Conservation (phyloP, 2,329 filamentous ascomycete genomes). For the Leptographium lundbergii region DNA sequence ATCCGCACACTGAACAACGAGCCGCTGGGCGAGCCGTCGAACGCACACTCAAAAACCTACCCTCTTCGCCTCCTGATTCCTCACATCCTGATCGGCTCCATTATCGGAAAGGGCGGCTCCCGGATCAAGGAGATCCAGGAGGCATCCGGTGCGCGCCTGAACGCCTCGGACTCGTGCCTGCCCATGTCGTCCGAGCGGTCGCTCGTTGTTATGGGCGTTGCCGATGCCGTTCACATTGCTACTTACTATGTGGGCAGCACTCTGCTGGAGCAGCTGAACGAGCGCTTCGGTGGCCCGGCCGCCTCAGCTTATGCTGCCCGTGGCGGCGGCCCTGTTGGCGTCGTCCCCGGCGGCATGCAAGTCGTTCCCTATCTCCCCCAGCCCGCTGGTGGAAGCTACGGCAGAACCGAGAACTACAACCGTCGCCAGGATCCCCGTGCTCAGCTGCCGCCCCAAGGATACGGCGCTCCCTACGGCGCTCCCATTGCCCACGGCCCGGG, state of each 20-base stretch:
- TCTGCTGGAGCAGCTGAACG: constrained; percentile 92
- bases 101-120: constrained; percentile 93
- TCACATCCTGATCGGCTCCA: constrained; percentile 94
- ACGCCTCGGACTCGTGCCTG: constrained; percentile 89
- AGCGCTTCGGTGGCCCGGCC: constrained; percentile 88
- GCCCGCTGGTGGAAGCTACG: constrained; percentile 83
- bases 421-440: constrained; percentile 63
- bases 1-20: constrained; percentile 98
- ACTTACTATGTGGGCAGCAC: constrained; percentile 98
- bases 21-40: constrained; percentile 75
- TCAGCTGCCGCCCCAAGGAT: constrained; percentile 62
- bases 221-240: constrained; percentile 95
- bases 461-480: constrained; percentile 63
- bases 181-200: constrained; percentile 93
- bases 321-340: constrained; percentile 83
- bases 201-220: constrained; percentile 94
- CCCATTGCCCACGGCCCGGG: constrained; percentile 50
- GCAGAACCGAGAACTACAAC: constrained; percentile 73
- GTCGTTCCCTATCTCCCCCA: constrained; percentile 97
- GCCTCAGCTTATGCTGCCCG: constrained; percentile 96
- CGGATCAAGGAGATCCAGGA: constrained; percentile 98
- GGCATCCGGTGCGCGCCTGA: constrained; percentile 87
- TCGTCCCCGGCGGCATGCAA: constrained; percentile 94
- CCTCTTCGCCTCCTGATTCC: constrained; percentile 90
- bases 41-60: constrained; percentile 91